Conservation (phyloP, 129 eudicot genomes). For the Flaveria bidentis region DNA sequence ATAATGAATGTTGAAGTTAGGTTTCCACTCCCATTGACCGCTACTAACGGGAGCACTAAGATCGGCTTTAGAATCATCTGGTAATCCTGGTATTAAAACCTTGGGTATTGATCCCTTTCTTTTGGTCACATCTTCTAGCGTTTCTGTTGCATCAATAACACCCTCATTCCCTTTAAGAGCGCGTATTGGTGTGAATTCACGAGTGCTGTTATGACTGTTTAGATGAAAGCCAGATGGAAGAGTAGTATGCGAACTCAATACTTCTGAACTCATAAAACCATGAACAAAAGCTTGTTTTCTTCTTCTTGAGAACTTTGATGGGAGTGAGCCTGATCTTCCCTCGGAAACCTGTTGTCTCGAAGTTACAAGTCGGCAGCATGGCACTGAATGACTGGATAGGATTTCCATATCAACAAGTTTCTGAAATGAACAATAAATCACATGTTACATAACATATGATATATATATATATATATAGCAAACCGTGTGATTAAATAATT, state of each 20-base stretch:
- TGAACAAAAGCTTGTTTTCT: conserved; percentile 23
- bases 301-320: conserved; percentile 33
- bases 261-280: conserved; percentile 32
- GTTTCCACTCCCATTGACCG: conserved; percentile 83
- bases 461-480: too few relatives aligned
- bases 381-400: conserved; percentile 49
- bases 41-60: conserved; percentile 58
- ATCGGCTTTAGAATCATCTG: conserved; percentile 56
- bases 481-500: not conserved
- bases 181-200: conserved; percentile 18
- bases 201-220: conserved; percentile 12
- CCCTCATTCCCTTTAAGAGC: conserved; percentile 43
- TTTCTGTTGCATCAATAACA: conserved; percentile 53
- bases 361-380: conserved; percentile 29
- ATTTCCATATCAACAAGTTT: conserved; percentile 55
- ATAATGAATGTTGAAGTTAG: conserved; percentile 70
- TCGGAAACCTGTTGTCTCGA: conserved; percentile 29
- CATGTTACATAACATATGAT: not conserved
- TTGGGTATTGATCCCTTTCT: conserved; percentile 46
- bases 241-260: conserved; percentile 25
- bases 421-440: conserved; percentile 34
- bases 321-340: conserved; percentile 30
- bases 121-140: conserved; percentile 32
- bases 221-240: conserved; percentile 18
- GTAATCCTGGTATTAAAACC: conserved; percentile 71